Base-by-base conservation (phyloP, 177 flowering plant genomes). In the Vitis hybrid region DNA sequence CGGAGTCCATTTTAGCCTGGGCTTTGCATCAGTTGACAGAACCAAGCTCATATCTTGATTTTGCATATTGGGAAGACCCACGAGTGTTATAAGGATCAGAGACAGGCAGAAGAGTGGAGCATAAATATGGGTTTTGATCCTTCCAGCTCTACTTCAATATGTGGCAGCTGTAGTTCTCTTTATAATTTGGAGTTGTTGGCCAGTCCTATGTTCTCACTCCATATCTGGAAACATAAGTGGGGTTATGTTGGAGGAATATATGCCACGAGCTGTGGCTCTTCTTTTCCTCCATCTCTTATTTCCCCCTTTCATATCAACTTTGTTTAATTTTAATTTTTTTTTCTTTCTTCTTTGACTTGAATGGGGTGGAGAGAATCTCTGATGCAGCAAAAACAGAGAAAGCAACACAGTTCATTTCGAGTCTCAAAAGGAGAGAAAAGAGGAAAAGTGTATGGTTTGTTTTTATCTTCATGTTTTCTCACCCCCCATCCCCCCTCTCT, bases 1-100 rank as follows among this genome's bases (percentile, higher is more conserved):
- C 6, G 89, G 85, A 72, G 96, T 94, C 98, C 98, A 94, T 81
- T 86, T 94, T 24, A 94, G 75, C 76, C 98, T 88, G 27, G 97
- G 97, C 74, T 91, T 94, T 27, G 94, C 91, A 84, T 94, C 98
- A 78, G 91, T 84, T 21, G 98, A 90, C 66, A 94, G 71, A 58
- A 88, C 88, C 74, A 91, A 74, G 72, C 78, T 88, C 92, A 87
- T 84, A n/a, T 81, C 88, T 73, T 79, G 87, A 63, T 75, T 78
- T 48, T 82, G 85, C 78, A 76, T 74, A 58, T 65, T 76, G 53
- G 77, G 84, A 67, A 74, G 69, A 78, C 84, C 78, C 81, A 77
- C 84, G 79, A 75, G 14, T 65, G 77, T 62, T 65, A 64, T 64
- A 61, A 54, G 64, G 63, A 63, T 60, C 57, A 75, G 63, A 61